A percentile compares a stretch with the other conserved stretches of the same genome.
phyloP scores from a whole-genome alignment of 306 rosid genomes.

The Macrotyloma uniflorum region DNA sequence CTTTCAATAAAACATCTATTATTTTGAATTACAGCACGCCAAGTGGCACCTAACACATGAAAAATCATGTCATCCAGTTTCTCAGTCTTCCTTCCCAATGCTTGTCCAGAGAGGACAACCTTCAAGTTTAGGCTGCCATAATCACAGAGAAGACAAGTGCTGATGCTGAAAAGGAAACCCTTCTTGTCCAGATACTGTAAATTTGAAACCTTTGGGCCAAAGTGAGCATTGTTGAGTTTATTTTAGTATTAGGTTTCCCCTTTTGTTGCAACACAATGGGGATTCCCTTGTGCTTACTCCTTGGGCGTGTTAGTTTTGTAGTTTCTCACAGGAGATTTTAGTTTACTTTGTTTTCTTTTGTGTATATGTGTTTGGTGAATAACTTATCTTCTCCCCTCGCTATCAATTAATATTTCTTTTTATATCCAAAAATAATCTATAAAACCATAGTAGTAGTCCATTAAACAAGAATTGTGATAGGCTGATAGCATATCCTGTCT shows the following conservation, averaged over 20 bases:
- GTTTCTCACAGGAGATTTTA: not conserved
- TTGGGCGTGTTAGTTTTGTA: not conserved
- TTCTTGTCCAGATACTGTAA: not conserved
- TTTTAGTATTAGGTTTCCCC: not conserved
- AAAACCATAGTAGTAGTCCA: slow-evolving; percentile 19
- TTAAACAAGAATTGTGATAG: slow-evolving; percentile 9
- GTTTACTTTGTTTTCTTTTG: not conserved
- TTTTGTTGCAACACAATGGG: not conserved
- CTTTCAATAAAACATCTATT: not conserved
- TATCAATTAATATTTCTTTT: slow-evolving; percentile 8
- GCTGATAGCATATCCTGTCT: slow-evolving; percentile 2
- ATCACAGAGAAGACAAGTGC: not conserved
- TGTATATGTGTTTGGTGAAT: not conserved
- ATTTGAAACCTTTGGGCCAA: not conserved
- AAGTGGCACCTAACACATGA: not conserved
- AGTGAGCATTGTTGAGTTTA: not conserved
- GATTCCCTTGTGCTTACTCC: not conserved
- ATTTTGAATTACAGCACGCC: not conserved
- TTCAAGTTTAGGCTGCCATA: not conserved
- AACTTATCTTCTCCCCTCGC: not conserved
- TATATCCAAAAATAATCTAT: not conserved
- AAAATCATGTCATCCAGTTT: not conserved
- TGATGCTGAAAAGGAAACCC: not conserved
- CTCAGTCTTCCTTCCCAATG: not conserved
- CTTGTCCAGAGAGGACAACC: not conserved